These are phyloP conservation scores for Hericium alpestre DNA, from an alignment of 768 basidiomycete species.

Conservation along the genomic window DNA sequence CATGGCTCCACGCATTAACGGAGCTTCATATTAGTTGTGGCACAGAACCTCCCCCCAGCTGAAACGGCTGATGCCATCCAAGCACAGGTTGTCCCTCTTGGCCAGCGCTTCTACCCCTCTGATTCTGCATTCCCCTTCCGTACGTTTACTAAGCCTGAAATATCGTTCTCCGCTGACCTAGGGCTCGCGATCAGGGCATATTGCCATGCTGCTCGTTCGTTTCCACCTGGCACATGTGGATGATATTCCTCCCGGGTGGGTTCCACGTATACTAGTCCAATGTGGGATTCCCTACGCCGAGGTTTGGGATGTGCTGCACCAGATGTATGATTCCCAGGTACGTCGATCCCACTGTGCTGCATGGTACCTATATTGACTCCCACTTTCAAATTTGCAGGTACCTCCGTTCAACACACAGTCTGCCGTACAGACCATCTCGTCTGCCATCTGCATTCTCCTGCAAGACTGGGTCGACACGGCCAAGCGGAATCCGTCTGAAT, in stretches of 20 bases:
- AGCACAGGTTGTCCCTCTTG: slow-evolving; percentile 57
- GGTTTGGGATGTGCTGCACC: slow-evolving; percentile 77
- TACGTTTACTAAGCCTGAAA: slow-evolving; percentile 30
- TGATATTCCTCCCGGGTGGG: slow-evolving; percentile 69
- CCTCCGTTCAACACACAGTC: slow-evolving; percentile 76
- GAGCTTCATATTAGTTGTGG: slow-evolving; percentile 26
- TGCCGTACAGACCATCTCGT: slow-evolving; percentile 70
- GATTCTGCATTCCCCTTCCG: slow-evolving; percentile 84
- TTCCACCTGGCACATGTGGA: slow-evolving; percentile 56
- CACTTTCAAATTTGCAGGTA: slow-evolving; percentile 31
- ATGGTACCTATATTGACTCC: not conserved
- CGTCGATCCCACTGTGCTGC: slow-evolving; percentile 13
- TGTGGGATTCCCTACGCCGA: slow-evolving; percentile 74
- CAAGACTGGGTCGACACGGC: slow-evolving; percentile 73
- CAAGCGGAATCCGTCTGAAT: slow-evolving; percentile 63
- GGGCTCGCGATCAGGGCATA: slow-evolving; percentile 41
- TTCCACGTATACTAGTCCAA: slow-evolving; percentile 64
- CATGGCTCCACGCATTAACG: not conserved
- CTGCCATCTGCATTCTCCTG: slow-evolving; percentile 73
- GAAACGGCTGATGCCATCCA: slow-evolving; percentile 53
- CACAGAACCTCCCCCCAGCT: slow-evolving; percentile 43
- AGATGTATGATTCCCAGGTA: slow-evolving; percentile 61
- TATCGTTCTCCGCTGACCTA: not conserved
- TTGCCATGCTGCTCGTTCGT: slow-evolving; percentile 65
- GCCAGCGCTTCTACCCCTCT: slow-evolving; percentile 83